These are phyloP conservation scores for Quercus wislizeni DNA, from an alignment of 306 rosid species.

Conservation along the genomic window DNA sequence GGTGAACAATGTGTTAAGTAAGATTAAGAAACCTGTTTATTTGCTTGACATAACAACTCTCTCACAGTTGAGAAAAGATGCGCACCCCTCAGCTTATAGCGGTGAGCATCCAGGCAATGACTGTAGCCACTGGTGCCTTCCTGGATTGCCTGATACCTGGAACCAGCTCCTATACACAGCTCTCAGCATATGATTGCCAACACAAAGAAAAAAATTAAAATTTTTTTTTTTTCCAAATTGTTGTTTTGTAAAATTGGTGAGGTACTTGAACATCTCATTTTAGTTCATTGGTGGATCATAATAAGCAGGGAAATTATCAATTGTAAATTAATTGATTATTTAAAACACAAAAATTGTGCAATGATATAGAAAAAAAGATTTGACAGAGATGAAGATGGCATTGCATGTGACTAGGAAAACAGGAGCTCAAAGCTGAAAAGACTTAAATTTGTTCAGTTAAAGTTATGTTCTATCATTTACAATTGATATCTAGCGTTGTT, in stretches of 20 bases:
- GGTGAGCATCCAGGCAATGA: slow-evolving; percentile 68
- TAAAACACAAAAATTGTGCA: slow-evolving; percentile 25
- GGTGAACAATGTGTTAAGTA: slow-evolving; percentile 60
- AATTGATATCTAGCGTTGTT: no score
- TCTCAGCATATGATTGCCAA: slow-evolving; percentile 39
- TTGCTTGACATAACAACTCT: slow-evolving; percentile 85
- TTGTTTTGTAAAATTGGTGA: slow-evolving; percentile 4
- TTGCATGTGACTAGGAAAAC: slow-evolving; percentile 21
- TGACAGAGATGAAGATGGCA: slow-evolving; percentile 14
- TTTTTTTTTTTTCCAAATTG: slow-evolving; percentile 6
- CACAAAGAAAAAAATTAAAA: background rate
- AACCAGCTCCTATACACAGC: slow-evolving; percentile 86
- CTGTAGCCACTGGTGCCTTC: slow-evolving; percentile 98
- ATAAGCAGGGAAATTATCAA: slow-evolving; percentile 24
- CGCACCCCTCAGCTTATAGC: slow-evolving; percentile 76
- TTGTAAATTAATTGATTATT: slow-evolving; percentile 44
- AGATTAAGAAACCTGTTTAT: slow-evolving; percentile 54
- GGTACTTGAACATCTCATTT: slow-evolving; percentile 24
- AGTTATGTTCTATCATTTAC: background rate
- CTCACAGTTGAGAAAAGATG: slow-evolving; percentile 87
- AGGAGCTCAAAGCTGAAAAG: slow-evolving; percentile 4
- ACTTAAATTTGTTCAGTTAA: slow-evolving; percentile 14
- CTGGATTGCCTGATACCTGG: slow-evolving; percentile 97
- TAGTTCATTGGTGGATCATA: slow-evolving; percentile 16
- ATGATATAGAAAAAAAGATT: slow-evolving; percentile 1